phyloP scores from a whole-genome alignment of 148 eudicot genomes.

The Gaultheria prostrata region DNA sequence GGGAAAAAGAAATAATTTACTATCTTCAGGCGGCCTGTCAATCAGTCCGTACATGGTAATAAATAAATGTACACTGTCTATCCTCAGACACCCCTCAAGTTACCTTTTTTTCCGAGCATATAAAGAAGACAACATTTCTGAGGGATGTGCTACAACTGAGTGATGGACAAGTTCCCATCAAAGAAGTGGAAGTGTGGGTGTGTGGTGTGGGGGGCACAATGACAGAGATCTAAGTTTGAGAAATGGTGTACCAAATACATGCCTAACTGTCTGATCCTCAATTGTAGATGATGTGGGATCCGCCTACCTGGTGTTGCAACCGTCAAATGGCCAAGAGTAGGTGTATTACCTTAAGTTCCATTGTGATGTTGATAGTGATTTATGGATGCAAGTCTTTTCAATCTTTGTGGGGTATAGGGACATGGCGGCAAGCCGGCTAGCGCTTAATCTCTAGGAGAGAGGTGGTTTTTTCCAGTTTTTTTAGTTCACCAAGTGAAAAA shows the following conservation, averaged over 20 bases:
- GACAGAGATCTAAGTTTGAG: background rate
- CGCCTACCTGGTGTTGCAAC: background rate
- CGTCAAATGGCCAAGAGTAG: background rate
- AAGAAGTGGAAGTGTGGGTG: background rate
- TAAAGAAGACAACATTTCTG: background rate
- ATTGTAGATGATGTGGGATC: background rate
- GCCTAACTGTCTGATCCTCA: background rate
- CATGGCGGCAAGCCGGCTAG: background rate
- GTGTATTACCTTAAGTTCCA: background rate
- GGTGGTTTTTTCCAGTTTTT: background rate
- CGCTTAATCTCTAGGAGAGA: background rate
- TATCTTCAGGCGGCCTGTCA: background rate
- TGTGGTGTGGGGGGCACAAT: background rate
- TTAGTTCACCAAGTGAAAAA: background rate
- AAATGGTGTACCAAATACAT: background rate
- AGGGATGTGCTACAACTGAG: background rate
- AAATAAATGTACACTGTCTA: background rate
- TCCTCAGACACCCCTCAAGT: background rate
- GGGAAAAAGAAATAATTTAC: background rate
- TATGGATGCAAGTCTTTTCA: background rate
- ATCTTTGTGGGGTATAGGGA: background rate
- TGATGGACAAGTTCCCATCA: background rate
- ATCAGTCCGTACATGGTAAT: constrained; percentile 1
- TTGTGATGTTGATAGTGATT: background rate
- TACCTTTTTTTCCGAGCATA: background rate